phyloP scores from a whole-genome alignment of 176 grass and related monocot genomes.

The Carex scoparia region DNA sequence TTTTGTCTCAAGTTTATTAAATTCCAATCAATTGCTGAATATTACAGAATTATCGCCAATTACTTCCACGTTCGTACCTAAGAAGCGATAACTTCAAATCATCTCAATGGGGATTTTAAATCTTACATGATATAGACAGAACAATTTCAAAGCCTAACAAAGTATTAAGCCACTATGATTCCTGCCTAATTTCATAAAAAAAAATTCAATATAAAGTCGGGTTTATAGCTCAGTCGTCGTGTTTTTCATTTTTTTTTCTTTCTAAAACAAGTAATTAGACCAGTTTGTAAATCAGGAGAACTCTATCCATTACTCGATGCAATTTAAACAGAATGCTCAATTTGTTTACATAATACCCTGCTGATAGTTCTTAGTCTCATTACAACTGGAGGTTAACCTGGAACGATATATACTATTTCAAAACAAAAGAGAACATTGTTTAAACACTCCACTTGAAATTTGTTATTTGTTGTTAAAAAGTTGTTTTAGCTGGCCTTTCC shows the following conservation, averaged over 20 bases:
- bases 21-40: too few species aligned
- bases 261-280: background rate
- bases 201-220: background rate
- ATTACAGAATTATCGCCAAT: too few species aligned
- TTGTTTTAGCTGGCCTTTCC: background rate
- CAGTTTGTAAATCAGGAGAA: background rate
- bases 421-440: background rate
- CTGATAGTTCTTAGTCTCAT: background rate
- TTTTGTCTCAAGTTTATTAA: too few species aligned
- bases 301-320: background rate
- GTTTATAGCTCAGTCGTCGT: background rate
- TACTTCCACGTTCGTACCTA: too few species aligned
- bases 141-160: background rate
- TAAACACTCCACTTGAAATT: background rate
- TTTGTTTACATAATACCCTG: background rate
- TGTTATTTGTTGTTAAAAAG: background rate
- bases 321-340: background rate
- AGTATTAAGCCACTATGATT: background rate
- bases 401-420: background rate
- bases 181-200: background rate
- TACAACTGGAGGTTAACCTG: background rate
- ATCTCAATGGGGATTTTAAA: too few species aligned
- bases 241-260: background rate
- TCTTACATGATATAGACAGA: too few species aligned
- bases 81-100: too few species aligned